Base-by-base conservation (phyloP, 495 filamentous ascomycete genomes). In the Penicillium maclennaniae region DNA sequence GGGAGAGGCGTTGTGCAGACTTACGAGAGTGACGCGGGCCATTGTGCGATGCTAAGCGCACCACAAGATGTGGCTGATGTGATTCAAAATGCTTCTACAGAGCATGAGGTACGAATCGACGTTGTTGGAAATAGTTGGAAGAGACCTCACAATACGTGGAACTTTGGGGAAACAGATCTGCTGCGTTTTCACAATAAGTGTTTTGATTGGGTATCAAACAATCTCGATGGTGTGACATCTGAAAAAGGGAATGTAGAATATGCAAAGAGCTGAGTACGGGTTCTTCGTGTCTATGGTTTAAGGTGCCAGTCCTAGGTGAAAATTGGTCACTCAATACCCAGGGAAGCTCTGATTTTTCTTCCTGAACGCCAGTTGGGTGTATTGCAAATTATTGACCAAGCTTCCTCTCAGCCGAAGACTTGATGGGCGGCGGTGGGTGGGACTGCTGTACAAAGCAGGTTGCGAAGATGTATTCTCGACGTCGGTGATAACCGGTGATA, bases 161-260 rank as follows among this genome's bases (percentile, higher is more conserved):
- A 12, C 27, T 31, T 7, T 31, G 10, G 26, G 8, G 26, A 28
- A 28, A 31, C 23, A 12, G 7, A 31, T 2, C 14, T 34, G 27
- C 14, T 34, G 31, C 31, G 4, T 34, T 34, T 12, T 34, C 1
- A 12, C 10, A 34, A 34, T 12, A 34, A 12, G 15, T 34, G 10
- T 14, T 16, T 60, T 63, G 31, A 60, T 60, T 57, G 60, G 60
- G 60, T 63, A 63, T 63, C 60, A 21, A 57, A 49, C 56, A 60
- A 46, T 56, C 56, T 56, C 34, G 8, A 45, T 28, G 27, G 28
- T 19, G 26, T 55, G 26, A 45, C 27, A 40, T 45, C 16, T 20
- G 38, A 40, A 40, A 37, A 37, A 25, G 26, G 23, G 1, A 41
- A 14, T 39, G 21, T 44, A 16, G n/a, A 34, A 40, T 40, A 1